Base-by-base conservation (phyloP, 164 flowering plant genomes). In the Amborella trichopoda region DNA sequence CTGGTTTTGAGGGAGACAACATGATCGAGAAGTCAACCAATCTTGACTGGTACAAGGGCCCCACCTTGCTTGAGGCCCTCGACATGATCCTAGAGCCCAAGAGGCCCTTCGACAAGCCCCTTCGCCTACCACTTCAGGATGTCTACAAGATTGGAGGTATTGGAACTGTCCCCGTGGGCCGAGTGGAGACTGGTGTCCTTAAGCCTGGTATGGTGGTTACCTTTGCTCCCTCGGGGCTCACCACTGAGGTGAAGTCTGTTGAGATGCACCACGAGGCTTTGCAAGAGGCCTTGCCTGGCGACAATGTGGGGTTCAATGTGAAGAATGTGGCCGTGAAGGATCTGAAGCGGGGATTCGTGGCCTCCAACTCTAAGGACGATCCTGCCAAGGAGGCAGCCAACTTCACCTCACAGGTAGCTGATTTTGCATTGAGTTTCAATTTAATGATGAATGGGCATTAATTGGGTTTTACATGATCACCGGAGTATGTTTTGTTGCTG, bases 341-440 rank as follows among this genome's bases (percentile, higher is more conserved):
- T 40, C 47, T 61, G 0, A 54, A 61, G 51, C 60, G 59, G 38
- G 65, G 65, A 18, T 43, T 36, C 32, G 65, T 61, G 19, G 60
- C 60, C 20, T 54, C 55, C 3, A 50, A 60, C 32, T 60, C 64
- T 28, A 60, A 60, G 54, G 53, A 60, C 9, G 64, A 60, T 17
- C 64, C 64, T 0, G 50, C 64, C 3, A 60, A 34, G 54, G 58
- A 53, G 30, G 65, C 65, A 8, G 60, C 60, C 0, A 61, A 50
- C 60, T 61, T 61, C 38, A 55, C 65, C 3, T 49, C 65, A 3
- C n/a, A n/a, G n/a, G n/a, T n/a, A n/a, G n/a, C n/a, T n/a, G n/a
- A n/a, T n/a, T n/a, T n/a, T n/a, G n/a, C n/a, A n/a, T n/a, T n/a
- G n/a, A n/a, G n/a, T n/a, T n/a, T n/a, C n/a, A n/a, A n/a, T n/a